These are phyloP conservation scores for Solanum chmielewskii DNA, from an alignment of 257 asterid genomes.

Conservation along the genomic window DNA sequence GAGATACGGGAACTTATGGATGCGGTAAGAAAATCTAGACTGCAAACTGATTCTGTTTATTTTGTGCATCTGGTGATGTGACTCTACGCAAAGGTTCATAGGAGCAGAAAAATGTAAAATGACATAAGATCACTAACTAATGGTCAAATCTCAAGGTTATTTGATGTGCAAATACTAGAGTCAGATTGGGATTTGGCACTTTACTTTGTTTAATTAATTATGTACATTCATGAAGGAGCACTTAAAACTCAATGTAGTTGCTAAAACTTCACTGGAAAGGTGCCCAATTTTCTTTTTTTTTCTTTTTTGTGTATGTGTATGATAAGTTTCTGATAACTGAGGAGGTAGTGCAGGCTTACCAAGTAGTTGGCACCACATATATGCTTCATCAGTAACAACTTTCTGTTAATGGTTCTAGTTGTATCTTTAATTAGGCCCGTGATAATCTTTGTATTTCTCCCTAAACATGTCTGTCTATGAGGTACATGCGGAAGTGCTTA, in stretches of 20 bases:
- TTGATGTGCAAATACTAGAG: background rate
- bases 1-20: conserved; percentile 95
- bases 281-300: background rate
- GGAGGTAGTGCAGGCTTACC: background rate
- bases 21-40: conserved; percentile 46
- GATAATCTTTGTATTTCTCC: background rate
- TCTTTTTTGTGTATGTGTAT: background rate
- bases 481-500: background rate
- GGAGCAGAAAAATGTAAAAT: background rate
- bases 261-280: background rate
- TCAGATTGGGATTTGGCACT: background rate
- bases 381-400: background rate
- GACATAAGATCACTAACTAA: background rate
- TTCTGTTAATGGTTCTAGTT: background rate
- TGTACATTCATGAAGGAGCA: background rate
- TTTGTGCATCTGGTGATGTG: background rate
- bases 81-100: background rate
- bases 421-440: background rate
- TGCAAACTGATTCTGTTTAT: background rate
- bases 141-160: background rate
- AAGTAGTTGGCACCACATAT: background rate
- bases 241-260: background rate
- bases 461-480: background rate
- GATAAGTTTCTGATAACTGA: background rate
- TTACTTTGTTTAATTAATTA: background rate